A percentile compares a stretch with the other conserved stretches of the same genome.
Conservation (phyloP, 495 filamentous ascomycete species). For the Thozetella sp. region DNA sequence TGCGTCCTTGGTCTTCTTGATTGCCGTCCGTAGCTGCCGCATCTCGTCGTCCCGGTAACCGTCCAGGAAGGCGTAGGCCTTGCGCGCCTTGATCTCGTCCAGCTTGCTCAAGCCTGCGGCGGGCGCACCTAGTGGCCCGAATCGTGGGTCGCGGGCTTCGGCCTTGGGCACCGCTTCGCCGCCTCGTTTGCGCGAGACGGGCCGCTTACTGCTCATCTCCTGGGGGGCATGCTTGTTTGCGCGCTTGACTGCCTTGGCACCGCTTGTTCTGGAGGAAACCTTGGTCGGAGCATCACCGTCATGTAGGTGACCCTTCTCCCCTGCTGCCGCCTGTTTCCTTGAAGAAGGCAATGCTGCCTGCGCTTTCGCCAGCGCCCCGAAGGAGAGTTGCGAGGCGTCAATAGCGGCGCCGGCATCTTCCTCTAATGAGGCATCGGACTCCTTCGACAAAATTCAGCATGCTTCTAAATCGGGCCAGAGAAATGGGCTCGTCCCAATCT, state of each 20-base stretch:
- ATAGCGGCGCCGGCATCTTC: constrained; percentile 38
- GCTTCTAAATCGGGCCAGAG: not conserved
- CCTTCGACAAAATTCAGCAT: constrained; percentile 19
- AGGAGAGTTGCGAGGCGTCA: constrained; percentile 64
- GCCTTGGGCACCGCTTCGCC: constrained; percentile 59
- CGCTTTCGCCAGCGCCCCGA: constrained; percentile 85
- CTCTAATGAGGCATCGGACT: constrained; percentile 23
- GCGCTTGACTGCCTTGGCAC: constrained; percentile 33
- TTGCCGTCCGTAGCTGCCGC: constrained; percentile 63
- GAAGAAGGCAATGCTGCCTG: constrained; percentile 60
- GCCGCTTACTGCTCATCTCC: constrained; percentile 76
- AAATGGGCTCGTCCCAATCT: constrained; percentile 14
- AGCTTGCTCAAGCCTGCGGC: constrained; percentile 41
- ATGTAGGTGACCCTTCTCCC: constrained; percentile 4
- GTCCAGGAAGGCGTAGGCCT: constrained; percentile 83
- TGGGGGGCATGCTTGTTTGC: constrained; percentile 86
- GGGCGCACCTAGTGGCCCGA: constrained; percentile 53
- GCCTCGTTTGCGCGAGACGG: constrained; percentile 77
- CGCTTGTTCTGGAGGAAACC: constrained; percentile 10
- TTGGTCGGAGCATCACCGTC: constrained; percentile 3
- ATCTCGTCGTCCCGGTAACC: constrained; percentile 83
- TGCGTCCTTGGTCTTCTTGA: constrained; percentile 67
- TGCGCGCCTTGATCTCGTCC: constrained; percentile 57
- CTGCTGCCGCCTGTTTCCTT: constrained; percentile 33
- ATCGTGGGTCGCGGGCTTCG: constrained; percentile 82